Percentiles rank a stretch among this genome's conserved stretches.
Evolutionary conservation across 805 yeast species (phyloP).

Genomic region (Lachancea waltii): DNA sequence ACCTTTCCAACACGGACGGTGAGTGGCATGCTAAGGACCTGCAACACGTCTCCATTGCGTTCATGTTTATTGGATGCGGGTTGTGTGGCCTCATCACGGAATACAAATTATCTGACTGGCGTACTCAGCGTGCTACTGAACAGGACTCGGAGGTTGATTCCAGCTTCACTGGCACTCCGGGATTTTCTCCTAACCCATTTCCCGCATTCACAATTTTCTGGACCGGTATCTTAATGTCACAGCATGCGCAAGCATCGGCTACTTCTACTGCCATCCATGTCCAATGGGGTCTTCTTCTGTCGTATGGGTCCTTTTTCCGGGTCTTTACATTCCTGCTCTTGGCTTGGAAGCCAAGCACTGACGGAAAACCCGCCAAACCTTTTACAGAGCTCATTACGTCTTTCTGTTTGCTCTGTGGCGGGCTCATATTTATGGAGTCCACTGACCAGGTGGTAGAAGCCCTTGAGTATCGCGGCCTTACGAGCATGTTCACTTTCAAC

Average conservation of each 20-base stretch:
- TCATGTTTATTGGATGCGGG: conserved; percentile 87
- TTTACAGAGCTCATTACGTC: conserved; percentile 77
- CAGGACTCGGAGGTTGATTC: too few species aligned
- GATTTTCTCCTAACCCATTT: conserved; percentile 88
- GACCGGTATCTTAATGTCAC: conserved; percentile 95
- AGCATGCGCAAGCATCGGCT: conserved; percentile 78
- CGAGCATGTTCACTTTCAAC: conserved; percentile 87
- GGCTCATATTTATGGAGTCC: conserved; percentile 85
- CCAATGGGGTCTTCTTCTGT: conserved; percentile 87
- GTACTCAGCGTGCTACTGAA: conserved; percentile 23
- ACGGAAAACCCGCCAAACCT: conserved; percentile 57
- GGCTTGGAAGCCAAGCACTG: conserved; percentile 36
- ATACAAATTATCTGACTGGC: conserved; percentile 55
- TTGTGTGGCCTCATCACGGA: conserved; percentile 84
- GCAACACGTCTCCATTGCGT: conserved; percentile 87
- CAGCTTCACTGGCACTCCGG: conserved; percentile 46
- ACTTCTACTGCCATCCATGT: conserved; percentile 74
- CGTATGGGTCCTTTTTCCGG: conserved; percentile 78
- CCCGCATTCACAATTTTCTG: conserved; percentile 90
- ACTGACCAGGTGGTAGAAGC: conserved; percentile 81
- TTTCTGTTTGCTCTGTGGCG: conserved; percentile 81
- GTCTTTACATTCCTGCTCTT: conserved; percentile 54
- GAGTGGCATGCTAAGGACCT: conserved; percentile 85
- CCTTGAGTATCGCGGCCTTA: conserved; percentile 73
- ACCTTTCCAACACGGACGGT: conserved; percentile 70